Evolutionary conservation across 192 early-diverging fungal species (phyloP), one percentile per base, ranked within the genome.

Genomic region (Physocladia obscura): DNA sequence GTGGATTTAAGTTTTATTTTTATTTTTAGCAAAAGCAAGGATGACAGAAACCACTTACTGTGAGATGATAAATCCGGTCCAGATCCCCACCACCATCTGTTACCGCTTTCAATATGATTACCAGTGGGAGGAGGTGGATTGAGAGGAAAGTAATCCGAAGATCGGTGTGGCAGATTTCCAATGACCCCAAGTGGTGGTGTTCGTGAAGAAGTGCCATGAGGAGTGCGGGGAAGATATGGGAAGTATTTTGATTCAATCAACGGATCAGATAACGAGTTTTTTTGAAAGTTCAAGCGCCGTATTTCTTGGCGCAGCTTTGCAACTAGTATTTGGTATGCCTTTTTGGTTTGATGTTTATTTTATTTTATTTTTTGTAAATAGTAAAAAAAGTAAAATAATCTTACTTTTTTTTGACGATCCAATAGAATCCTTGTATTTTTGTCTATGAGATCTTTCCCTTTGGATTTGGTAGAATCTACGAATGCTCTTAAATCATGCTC

Each of bases 181-280:
- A 77, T 77, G 58, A 69, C 69, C 15, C 77, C 77, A 36, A 70
- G 35, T 11, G 77, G 77, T 13, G 77, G 67, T 6, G 49, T 67
- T 26, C 77, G 70, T 22, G 77, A 70, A 4, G 79, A 68, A 8
- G 71, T 59, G 22, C 71, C 65, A 37, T 57, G 70, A 3, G 60
- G 64, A 2, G 77, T 79, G 0, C 80, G 64, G 21, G 80, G 77
- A 2, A 81, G 65, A 40, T 76, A 78, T 3, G 80, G 80, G 62
- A 81, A 81, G 73, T 81, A 81, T 59, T 76, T 78, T n/a, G 76
- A 75, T 51, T 81, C 80, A 37, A 81, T 81, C 36, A 81, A 38
- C 0, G 80, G 80, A 61, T 81, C 80, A 15, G 76, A 68, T 5
- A 81, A 61, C n/a, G 76, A 78, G 59, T 79, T 79, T 24, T 76